Base-by-base conservation (phyloP, 2,329 filamentous ascomycete genomes). In the Ambrosiella cleistominuta region DNA sequence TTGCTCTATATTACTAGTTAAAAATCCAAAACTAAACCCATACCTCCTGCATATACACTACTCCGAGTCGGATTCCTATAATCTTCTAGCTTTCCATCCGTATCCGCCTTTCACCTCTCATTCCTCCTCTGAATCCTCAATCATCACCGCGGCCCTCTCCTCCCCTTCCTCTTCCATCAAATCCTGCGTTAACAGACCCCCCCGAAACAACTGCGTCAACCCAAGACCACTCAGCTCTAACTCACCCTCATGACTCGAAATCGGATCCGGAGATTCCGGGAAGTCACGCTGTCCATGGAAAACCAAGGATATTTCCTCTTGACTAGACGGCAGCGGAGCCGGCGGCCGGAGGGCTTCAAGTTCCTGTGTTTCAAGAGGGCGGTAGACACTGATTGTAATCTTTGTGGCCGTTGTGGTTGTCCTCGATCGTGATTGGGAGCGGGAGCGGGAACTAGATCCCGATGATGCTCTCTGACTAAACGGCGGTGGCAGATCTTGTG, bases 121-220 rank as follows among this genome's bases (percentile, higher is more conserved):
- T 7, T 72, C 69, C 44, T 27, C 27, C 27, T 27, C 27, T 27
- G 68, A 72, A 61, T 71, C 70, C 66, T 66, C 70, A 38, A 71
- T 68, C 59, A 67, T 67, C 12, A 65, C 65, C 4, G 67, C 67
- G 15, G 53, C 38, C 44, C 60, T 63, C 44, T 65, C 62, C 27
- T 74, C 42, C 40, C 60, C 63, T 44, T 65, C 62, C 27, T 74
- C 72, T 37, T 65, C 62, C 7, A 74, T 19, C 58, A 75, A 66
- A 60, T 72, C 74, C 49, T 75, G 72, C 2, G 77, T 73, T 59
- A 81, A 66, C 68, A 77, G 72, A 66, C 61, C 76, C 79, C 70
- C 72, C 1, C 73, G 72, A 59, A 74, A 64, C 15, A 79, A 68
- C 65, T 81, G 75, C 7, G 75, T 77, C 8, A 70, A 72, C 12